Evolutionary conservation across 345 rosid species (phyloP), one percentile per base, ranked within the genome.

Genomic region (Ceriops zippeliana): DNA sequence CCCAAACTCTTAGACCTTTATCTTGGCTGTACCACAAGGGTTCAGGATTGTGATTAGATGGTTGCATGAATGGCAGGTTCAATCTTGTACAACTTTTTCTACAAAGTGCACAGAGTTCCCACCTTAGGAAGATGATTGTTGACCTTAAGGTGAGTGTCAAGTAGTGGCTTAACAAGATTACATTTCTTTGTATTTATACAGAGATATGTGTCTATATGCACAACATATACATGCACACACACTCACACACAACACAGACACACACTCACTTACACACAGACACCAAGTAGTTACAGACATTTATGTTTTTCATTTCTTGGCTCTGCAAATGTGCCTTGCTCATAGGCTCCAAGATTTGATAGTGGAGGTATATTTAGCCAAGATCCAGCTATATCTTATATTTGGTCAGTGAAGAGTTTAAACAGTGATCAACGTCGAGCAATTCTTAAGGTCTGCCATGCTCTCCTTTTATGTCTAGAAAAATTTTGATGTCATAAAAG

Each of bases 391-490:
- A 77, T 95, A 79, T 91, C 99, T 53, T 95, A 95, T 75, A 79
- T 95, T 64, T 85, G 96, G 96, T 88, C 99, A 26, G 93, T 86
- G 78, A 82, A 84, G 79, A 86, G 86, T 83, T 79, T 95, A 70
- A 95, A 95, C 78, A 85, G 85, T 74, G 96, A 95, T 82, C 99
- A 95, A 81, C 97, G 97, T 47, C 91, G 95, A 76, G 96, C 98
- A 68, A 88, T 95, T 79, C 82, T 91, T 58, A 95, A 95, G 99
- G 99, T 95, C 70, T 30, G 71, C 67, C 42, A 61, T 61, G 28
- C 59, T 15, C 13, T 42, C 49, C 1, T 3, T 13, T 42, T 56
- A 31, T 56, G 13, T 56, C 11, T 13, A 24, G 28, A 21, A 21
- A 27, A 56, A 10, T 10, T 56, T 56, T 3, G 5, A 42, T 42